Base-by-base conservation (phyloP, 148 eudicot species). In the Spergularia marina region DNA sequence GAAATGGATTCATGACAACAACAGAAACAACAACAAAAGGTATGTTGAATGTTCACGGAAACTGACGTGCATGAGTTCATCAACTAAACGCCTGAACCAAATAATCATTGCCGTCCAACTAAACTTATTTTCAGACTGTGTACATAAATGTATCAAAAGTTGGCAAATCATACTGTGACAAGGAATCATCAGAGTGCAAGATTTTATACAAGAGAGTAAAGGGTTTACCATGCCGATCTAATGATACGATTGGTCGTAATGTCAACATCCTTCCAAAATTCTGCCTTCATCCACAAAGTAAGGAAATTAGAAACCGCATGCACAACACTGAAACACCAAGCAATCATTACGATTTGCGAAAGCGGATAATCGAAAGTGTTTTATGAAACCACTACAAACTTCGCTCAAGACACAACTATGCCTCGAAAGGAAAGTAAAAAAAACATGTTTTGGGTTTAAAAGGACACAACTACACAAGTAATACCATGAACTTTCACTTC, bases 231-330 rank as follows among this genome's bases (percentile, higher is more conserved):
- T 73, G 73, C 53, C n/a, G 51, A 65, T 79, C 75, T 55, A 74
- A 59, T 79, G 89, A 71, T 60, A 83, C 34, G 68, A 81, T 68
- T 60, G 81, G 54, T 65, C 64, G 78, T 53, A 49, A 41, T 67
- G 52, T 49, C 76, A 78, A 51, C 60, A 74, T 75, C 82, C 77
- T 87, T 84, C 86, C 91, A 65, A 78, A 74, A 60, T 84, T 82
- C 93, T 89, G 87, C 84, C 79, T 78, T 87, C 85, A 74, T 53
- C 65, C 74, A 84, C 74, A 82, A 75, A 74, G 74, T 54, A 67
- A 23, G 49, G 44, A 67, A 79, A 66, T 86, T 57, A 85, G 74
- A 23, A 69, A 71, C 74, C 63, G 61, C 8, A 56, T 10, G 15
- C 2, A 61, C 54, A 10, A 13, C 69, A 73, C 12, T 67, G 6